phyloP scores from a whole-genome alignment of 2,329 filamentous ascomycete genomes.

The Nothophaeocryptopus gaeumannii region DNA sequence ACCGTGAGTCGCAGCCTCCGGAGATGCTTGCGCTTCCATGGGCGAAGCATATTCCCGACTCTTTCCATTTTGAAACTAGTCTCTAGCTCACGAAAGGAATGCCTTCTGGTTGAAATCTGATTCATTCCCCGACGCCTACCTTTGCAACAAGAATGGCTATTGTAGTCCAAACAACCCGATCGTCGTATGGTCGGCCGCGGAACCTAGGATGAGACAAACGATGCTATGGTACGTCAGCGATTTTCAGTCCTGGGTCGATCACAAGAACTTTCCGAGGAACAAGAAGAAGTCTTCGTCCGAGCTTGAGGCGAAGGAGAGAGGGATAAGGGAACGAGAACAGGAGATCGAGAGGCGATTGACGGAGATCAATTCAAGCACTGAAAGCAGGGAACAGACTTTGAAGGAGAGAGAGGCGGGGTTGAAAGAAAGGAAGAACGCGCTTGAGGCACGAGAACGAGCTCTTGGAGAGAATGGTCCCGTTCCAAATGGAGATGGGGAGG shows the following conservation, averaged over 20 bases:
- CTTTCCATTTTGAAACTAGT: too few species aligned
- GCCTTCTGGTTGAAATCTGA: constrained; percentile 10
- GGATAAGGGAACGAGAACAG: constrained; percentile 4
- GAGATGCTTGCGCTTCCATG: too few species aligned
- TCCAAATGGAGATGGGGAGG: too few species aligned
- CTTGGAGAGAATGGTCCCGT: too few species aligned
- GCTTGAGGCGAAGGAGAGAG: neutral
- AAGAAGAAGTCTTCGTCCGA: neutral
- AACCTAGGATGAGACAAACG: constrained; percentile 1
- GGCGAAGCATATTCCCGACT: too few species aligned
- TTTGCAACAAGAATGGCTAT: constrained; percentile 11
- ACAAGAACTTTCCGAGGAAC: constrained; percentile 2
- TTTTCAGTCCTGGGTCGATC: constrained; percentile 6
- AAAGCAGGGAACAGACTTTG: too few species aligned
- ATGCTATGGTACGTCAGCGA: constrained; percentile 11
- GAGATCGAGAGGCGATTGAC: neutral
- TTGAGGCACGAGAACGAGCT: neutral
- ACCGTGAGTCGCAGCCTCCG: neutral
- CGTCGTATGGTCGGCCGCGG: neutral
- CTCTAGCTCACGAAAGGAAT: neutral
- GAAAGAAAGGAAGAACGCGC: neutral
- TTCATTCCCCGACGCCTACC: constrained; percentile 3
- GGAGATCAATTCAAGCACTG: too few species aligned
- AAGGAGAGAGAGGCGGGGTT: neutral
- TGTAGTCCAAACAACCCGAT: constrained; percentile 6